A percentile compares a stretch with the other conserved stretches of the same genome.
Conservation (phyloP, 768 basidiomycete species). For the Rhodosporidiobolus odoratus region DNA sequence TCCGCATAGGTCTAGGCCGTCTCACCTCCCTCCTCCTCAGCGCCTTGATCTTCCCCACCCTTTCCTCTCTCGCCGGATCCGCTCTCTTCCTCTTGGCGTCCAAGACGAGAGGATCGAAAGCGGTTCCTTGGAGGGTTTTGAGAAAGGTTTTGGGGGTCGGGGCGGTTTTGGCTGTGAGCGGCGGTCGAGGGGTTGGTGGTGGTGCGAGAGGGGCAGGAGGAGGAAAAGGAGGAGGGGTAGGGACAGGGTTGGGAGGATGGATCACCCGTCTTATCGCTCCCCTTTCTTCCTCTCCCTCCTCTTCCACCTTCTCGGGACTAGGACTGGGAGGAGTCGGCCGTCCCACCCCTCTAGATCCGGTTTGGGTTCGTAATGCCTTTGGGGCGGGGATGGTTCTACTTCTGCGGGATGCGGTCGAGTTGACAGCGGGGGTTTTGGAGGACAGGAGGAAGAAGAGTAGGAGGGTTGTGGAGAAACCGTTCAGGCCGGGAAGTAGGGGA, state of each 20-base stretch:
- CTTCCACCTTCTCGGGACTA: background rate
- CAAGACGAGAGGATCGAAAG: background rate
- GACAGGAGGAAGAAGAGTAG: conserved; percentile 15
- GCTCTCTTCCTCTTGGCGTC: conserved; percentile 34
- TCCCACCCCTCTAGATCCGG: too few relatives aligned
- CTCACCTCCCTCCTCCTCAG: conserved; percentile 37
- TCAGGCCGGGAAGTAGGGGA: background rate
- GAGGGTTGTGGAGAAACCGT: conserved; percentile 21
- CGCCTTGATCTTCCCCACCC: conserved; percentile 37
- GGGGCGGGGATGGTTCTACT: conserved; percentile 40
- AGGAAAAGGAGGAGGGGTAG: background rate
- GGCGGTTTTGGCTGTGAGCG: background rate
- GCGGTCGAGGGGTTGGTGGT: background rate
- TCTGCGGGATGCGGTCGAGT: conserved; percentile 14
- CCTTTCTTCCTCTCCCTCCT: background rate
- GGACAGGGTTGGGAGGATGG: too few relatives aligned
- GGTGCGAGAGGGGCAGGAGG: background rate
- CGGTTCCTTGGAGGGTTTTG: background rate
- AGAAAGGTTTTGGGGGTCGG: conserved; percentile 26
- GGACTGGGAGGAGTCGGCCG: too few relatives aligned
- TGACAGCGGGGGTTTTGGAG: conserved; percentile 14
- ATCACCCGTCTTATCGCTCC: too few relatives aligned
- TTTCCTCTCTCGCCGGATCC: conserved; percentile 31
- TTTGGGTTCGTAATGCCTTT: conserved; percentile 42
- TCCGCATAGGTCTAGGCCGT: conserved; percentile 28